phyloP scores from a whole-genome alignment of 208 protist species.

The Trypanosoma theileri region DNA sequence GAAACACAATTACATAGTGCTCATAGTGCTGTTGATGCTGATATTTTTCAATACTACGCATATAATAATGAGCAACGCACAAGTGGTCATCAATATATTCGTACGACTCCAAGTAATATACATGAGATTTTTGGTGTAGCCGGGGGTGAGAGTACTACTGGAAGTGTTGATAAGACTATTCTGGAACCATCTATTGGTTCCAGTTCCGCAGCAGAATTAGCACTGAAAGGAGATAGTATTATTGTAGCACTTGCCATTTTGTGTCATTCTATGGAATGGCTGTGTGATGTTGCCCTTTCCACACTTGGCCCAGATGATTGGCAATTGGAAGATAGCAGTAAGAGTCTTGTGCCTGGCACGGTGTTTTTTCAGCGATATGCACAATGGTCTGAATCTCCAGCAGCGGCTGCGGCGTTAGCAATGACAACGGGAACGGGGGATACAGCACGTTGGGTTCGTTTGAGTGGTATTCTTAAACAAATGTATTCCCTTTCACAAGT shows the following conservation, averaged over 20 bases:
- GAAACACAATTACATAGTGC: constrained; percentile 43
- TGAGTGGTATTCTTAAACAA: constrained; percentile 55
- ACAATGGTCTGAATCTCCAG: background rate
- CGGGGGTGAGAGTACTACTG: background rate
- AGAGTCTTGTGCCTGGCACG: constrained; percentile 58
- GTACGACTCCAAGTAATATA: constrained; percentile 20
- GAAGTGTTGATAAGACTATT: constrained; percentile 9
- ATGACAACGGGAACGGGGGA: background rate
- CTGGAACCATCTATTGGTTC: constrained; percentile 50
- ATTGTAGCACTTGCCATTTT: constrained; percentile 69
- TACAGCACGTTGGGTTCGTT: constrained; percentile 22
- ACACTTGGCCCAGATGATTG: constrained; percentile 38
- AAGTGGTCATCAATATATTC: constrained; percentile 74
- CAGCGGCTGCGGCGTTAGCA: background rate
- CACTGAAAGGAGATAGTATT: constrained; percentile 59
- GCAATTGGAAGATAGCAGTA: constrained; percentile 30
- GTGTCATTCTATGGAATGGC: constrained; percentile 82
- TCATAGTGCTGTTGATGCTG: constrained; percentile 52
- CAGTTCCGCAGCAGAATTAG: constrained; percentile 49
- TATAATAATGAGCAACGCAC: constrained; percentile 70
- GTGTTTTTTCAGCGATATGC: constrained; percentile 26
- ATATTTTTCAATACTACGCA: constrained; percentile 77
- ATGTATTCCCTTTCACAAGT: constrained; percentile 78
- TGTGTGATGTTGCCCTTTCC: constrained; percentile 49
- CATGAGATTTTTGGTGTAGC: constrained; percentile 42